Percentiles rank a stretch among this genome's conserved stretches.
phyloP scores from a whole-genome alignment of 805 yeast genomes.

The Yarrowia keelungensis region DNA sequence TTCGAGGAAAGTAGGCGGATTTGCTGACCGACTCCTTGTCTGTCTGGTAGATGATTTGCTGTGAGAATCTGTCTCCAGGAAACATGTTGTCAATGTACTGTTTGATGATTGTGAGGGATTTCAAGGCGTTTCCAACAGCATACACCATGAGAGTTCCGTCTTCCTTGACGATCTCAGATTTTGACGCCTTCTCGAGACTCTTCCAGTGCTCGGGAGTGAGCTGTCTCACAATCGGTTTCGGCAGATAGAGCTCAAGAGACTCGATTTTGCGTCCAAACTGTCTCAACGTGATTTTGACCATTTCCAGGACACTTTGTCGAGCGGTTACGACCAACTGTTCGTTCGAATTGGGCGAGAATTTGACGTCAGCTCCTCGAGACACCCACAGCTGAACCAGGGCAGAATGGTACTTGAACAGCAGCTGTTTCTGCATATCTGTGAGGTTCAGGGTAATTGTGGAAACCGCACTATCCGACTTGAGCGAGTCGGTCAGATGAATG shows the following conservation, averaged over 20 bases:
- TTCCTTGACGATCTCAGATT: neutral
- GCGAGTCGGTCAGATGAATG: neutral
- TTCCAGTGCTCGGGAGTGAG: conserved; percentile 15
- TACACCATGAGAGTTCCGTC: neutral
- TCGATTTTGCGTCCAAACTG: too few species aligned
- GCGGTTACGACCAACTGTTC: neutral
- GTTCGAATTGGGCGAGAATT: neutral
- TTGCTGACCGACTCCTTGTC: neutral
- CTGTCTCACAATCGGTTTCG: neutral
- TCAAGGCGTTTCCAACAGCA: conserved; percentile 2
- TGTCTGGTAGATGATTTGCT: conserved; percentile 18
- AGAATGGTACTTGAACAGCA: conserved; percentile 14
- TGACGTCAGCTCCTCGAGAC: conserved; percentile 11
- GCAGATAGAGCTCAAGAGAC: too few species aligned
- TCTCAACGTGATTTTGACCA: conserved; percentile 2
- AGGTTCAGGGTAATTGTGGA: neutral
- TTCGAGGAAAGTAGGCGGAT: conserved; percentile 12
- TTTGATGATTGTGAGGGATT: neutral
- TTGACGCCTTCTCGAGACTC: neutral
- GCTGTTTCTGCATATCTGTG: neutral
- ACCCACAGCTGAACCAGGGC: conserved; percentile 22
- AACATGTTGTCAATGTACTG: conserved; percentile 1
- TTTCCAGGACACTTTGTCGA: neutral
- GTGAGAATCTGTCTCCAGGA: neutral
- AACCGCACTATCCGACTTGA: neutral